Conservation (phyloP, 2,329 filamentous ascomycete genomes). For the Talaromyces albobiverticillius region DNA sequence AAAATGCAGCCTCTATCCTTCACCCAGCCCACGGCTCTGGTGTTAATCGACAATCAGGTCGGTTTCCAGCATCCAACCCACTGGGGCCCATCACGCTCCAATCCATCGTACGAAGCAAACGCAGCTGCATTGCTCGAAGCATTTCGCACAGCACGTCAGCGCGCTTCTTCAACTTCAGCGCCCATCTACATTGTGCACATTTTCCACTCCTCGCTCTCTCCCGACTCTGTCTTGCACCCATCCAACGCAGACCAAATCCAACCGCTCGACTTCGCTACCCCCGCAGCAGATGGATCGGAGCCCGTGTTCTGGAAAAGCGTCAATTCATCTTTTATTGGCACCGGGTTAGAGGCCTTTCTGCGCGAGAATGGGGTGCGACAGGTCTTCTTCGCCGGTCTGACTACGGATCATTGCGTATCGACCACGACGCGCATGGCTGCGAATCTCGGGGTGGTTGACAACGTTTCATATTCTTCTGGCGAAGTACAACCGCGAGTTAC, state of each 20-base stretch:
- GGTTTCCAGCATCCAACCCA: slow-evolving; percentile 39
- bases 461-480: slow-evolving; percentile 17
- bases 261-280: slow-evolving; percentile 30
- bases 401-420: slow-evolving; percentile 51
- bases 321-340: slow-evolving; percentile 49
- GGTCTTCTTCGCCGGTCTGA: slow-evolving; percentile 43
- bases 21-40: slow-evolving; percentile 37
- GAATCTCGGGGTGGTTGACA: slow-evolving; percentile 44
- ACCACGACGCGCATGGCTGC: slow-evolving; percentile 49
- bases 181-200: slow-evolving; percentile 44
- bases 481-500: slow-evolving; percentile 13
- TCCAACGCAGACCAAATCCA: slow-evolving; percentile 24
- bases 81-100: slow-evolving; percentile 44
- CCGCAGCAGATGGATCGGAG: slow-evolving; percentile 33
- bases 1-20: slow-evolving; percentile 10
- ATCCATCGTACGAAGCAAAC: slow-evolving; percentile 45
- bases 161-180: slow-evolving; percentile 7
- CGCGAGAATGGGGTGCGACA: slow-evolving; percentile 33
- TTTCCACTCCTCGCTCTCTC: slow-evolving; percentile 41
- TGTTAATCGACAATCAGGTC: slow-evolving; percentile 50
- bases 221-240: slow-evolving; percentile 37
- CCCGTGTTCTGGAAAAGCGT: slow-evolving; percentile 43
- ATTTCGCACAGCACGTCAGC: slow-evolving; percentile 29
- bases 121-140: slow-evolving; percentile 35
- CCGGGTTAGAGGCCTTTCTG: slow-evolving; percentile 39